phyloP scores from a whole-genome alignment of 257 asterid species.

The Petrea volubilis region DNA sequence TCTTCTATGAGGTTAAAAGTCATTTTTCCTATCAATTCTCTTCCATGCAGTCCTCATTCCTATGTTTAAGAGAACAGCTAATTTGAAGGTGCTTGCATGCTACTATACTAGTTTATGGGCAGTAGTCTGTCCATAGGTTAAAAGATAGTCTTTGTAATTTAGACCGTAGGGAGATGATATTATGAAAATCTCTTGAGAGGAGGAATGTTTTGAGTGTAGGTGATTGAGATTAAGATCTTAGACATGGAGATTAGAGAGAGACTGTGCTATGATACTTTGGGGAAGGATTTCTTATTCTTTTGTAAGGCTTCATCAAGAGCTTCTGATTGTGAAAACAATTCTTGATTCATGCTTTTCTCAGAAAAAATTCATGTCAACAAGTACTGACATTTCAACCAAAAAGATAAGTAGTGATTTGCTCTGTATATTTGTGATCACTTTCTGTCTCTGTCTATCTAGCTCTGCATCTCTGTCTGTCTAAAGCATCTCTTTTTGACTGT shows the following conservation, averaged over 20 bases:
- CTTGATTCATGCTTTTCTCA: background rate
- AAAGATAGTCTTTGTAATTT: background rate
- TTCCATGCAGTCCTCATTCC: background rate
- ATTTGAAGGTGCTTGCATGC: background rate
- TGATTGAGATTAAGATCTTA: background rate
- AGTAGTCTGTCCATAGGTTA: background rate
- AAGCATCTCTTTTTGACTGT: background rate
- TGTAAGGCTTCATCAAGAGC: background rate
- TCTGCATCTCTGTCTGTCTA: background rate
- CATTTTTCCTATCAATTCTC: background rate
- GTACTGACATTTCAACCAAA: background rate
- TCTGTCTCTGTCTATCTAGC: background rate
- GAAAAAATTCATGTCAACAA: background rate
- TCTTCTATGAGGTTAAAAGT: background rate
- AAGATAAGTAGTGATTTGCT: too few species aligned
- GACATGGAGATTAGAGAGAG: background rate
- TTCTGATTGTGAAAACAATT: background rate
- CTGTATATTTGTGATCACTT: too few species aligned
- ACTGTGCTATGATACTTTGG: background rate
- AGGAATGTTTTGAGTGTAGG: background rate
- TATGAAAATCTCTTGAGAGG: background rate
- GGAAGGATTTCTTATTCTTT: background rate
- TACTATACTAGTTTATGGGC: background rate
- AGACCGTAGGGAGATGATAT: background rate
- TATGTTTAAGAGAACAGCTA: background rate